These are phyloP conservation scores for Caloboletus inedulis DNA, from an alignment of 1,284 basidiomycete species.

Conservation along the genomic window DNA sequence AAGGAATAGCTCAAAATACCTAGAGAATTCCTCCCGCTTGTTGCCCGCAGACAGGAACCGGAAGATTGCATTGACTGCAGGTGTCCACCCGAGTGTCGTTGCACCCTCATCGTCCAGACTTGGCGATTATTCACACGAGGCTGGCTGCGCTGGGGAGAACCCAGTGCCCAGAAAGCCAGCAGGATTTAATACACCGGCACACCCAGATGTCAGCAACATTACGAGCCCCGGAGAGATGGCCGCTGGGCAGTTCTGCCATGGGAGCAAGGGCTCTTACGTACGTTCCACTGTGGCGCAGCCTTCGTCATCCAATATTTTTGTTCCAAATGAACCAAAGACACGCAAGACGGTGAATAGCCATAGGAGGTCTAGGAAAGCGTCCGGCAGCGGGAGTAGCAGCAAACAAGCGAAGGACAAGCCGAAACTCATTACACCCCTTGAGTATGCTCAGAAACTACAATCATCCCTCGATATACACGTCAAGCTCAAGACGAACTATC, in stretches of 20 bases:
- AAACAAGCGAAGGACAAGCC: slow-evolving; percentile 26
- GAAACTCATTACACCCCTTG: slow-evolving; percentile 35
- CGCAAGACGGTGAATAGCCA: slow-evolving; percentile 14
- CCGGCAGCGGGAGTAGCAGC: slow-evolving; percentile 14
- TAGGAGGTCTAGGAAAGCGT: slow-evolving; percentile 16
- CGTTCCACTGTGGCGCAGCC: background rate
- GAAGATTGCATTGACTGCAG: background rate
- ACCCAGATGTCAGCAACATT: slow-evolving; percentile 14
- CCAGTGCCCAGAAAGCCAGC: slow-evolving; percentile 6
- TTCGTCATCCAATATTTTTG: background rate
- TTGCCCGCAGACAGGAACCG: background rate
- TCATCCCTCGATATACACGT: slow-evolving; percentile 22
- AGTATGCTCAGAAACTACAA: slow-evolving; percentile 39
- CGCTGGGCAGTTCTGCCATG: background rate
- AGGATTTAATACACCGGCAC: slow-evolving; percentile 9
- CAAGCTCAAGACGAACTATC: slow-evolving; percentile 32
- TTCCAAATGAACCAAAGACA: slow-evolving; percentile 3
- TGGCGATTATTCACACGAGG: slow-evolving; percentile 1
- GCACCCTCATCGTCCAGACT: slow-evolving; percentile 1
- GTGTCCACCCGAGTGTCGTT: background rate
- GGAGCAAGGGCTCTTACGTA: background rate
- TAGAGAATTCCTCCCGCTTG: background rate
- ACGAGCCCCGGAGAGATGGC: slow-evolving; percentile 21
- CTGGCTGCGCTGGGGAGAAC: background rate
- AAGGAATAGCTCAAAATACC: background rate